Conservation (phyloP, 768 basidiomycete genomes). For the Heimioporus sp. region DNA sequence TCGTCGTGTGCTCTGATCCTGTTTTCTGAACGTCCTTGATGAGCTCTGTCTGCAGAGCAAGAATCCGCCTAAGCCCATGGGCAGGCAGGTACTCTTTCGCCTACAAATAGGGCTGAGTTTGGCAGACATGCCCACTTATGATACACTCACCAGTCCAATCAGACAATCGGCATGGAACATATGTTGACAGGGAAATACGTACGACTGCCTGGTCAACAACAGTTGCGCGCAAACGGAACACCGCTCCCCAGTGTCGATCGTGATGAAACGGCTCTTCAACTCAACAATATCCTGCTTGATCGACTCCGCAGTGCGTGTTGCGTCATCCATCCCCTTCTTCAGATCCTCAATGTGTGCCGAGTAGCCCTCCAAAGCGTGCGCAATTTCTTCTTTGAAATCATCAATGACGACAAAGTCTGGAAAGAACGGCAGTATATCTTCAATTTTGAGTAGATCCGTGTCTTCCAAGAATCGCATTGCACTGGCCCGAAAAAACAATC, state of each 20-base stretch:
- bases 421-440: constrained; percentile 99
- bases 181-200: constrained; percentile 98
- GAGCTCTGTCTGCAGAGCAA: constrained; percentile 82
- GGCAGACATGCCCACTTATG: not conserved
- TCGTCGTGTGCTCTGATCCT: constrained; percentile 35
- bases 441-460: constrained; percentile 93
- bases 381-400: constrained; percentile 99
- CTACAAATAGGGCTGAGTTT: constrained; percentile 39
- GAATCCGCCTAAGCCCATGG: constrained; percentile 76
- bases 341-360: constrained; percentile 86
- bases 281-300: constrained; percentile 90
- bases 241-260: constrained; percentile 82
- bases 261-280: constrained; percentile 86
- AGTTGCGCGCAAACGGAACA: constrained; percentile 79
- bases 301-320: constrained; percentile 86
- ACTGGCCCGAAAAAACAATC: constrained; percentile 40
- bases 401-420: constrained; percentile 99
- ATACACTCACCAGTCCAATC: constrained; percentile 77
- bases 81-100: constrained; percentile 90
- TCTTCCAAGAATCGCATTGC: constrained; percentile 97
- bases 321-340: constrained; percentile 95
- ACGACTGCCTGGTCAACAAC: constrained; percentile 88
- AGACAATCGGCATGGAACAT: constrained; percentile 97
- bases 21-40: constrained; percentile 49
- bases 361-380: constrained; percentile 91